Conservation (phyloP, 148 eudicot species). For the Rhododendron simsii region DNA sequence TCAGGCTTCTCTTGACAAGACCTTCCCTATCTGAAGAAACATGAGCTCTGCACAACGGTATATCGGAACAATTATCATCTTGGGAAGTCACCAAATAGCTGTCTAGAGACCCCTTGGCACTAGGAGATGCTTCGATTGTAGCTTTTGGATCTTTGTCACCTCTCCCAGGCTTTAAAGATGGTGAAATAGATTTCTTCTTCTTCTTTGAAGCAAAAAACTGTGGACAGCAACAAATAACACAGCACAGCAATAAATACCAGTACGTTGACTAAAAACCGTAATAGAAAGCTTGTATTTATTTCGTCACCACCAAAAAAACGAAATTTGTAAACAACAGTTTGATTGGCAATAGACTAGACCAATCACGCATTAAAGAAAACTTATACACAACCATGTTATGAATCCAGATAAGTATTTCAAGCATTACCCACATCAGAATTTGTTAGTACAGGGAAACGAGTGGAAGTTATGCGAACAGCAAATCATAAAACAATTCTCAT, state of each 20-base stretch:
- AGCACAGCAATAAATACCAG: background rate
- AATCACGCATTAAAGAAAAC: background rate
- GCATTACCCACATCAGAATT: conserved; percentile 3
- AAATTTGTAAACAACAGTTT: background rate
- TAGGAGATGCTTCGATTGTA: conserved; percentile 61
- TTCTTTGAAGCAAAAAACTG: conserved; percentile 82
- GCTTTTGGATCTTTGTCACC: conserved; percentile 30
- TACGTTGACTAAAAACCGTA: background rate
- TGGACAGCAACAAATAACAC: conserved; percentile 2
- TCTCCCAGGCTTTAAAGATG: conserved; percentile 29
- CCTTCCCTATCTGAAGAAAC: conserved; percentile 27
- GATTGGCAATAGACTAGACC: background rate
- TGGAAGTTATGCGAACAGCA: background rate
- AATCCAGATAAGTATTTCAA: background rate
- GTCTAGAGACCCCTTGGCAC: conserved; percentile 73
- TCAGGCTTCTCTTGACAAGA: conserved; percentile 52
- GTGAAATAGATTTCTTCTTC: conserved; percentile 56
- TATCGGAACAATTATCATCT: conserved; percentile 30
- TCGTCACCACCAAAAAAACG: background rate
- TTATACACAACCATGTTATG: background rate
- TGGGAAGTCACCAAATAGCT: conserved; percentile 57
- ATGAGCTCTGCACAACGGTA: background rate
- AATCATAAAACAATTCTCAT: background rate
- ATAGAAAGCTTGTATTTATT: background rate
- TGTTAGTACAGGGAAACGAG: background rate